Evolutionary conservation across 352 stramenopile genomes (phyloP), one percentile per base, ranked within the genome.

Genomic region (Hyaloperonospora arabidopsidis): DNA sequence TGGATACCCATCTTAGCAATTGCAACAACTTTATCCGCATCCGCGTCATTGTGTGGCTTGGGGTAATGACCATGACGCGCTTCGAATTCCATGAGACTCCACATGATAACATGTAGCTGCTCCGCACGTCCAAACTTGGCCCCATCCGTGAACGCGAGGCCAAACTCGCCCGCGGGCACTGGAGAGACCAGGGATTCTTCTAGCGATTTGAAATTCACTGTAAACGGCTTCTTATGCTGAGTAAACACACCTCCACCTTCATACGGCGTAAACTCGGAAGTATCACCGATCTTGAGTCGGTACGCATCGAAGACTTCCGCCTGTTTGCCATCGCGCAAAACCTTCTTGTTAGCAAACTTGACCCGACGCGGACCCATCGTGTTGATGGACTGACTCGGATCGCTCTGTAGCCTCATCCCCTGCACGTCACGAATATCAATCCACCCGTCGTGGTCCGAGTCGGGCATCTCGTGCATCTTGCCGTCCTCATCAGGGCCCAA

Each of bases 401-500:
- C 65, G 41, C 64, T 65, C 56, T 76, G 70, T 14, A 85, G 56
- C 23, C 57, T 62, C 83, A 93, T 93, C 41, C 83, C 83, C 39
- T 89, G 59, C 39, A 93, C 80, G 48, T 89, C 83, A 52, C 76
- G 89, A 59, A 93, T 89, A 49, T 93, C 80, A 46, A 93, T 64
- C 79, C 80, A 93, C 17, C 83, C 83, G 25, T 89, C 83, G 58
- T 93, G 83, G 48, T 85, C 80, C 59, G 80, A 91, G 50, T 93
- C 83, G 0, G 80, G 83, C 74, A 93, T 83, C 34, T 93, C 83
- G 61, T 93, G 83, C 80, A 93, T 93, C 65, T 89, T 90, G 51
- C 83, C 83, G 57, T 93, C 80, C 47, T 93, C 83, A 51, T 93
- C 80, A 0, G 83, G 80, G 0, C 83, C 83, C 22, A 93, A 67